These are phyloP conservation scores for Irpex sp. DNA, from an alignment of 1,284 basidiomycete genomes.

Conservation along the genomic window DNA sequence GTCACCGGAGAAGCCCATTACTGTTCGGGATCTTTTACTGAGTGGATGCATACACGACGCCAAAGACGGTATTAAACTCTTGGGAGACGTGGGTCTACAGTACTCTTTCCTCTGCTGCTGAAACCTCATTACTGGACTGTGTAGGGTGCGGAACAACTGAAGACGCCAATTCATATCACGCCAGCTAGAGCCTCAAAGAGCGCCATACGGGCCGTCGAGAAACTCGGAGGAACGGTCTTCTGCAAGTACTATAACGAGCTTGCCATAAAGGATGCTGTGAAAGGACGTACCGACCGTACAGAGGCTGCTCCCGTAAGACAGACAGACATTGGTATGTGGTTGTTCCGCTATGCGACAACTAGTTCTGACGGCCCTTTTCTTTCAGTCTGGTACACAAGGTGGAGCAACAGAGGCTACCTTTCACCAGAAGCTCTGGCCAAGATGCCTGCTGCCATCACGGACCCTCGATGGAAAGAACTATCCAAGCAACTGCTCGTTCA, in stretches of 20 bases:
- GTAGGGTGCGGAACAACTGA: conserved; percentile 67
- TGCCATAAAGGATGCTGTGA: conserved; percentile 78
- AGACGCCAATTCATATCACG: conserved; percentile 75
- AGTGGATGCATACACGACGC: conserved; percentile 88
- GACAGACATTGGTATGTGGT: conserved; percentile 74
- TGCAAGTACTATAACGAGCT: conserved; percentile 93
- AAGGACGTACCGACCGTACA: conserved; percentile 64
- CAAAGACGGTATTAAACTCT: conserved; percentile 88
- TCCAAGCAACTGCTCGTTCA: conserved; percentile 58
- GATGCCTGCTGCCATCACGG: conserved; percentile 49
- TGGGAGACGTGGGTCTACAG: conserved; percentile 70
- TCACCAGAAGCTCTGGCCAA: conserved; percentile 52
- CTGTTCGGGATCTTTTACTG: conserved; percentile 78
- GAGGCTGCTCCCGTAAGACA: conserved; percentile 81
- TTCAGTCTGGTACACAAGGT: conserved; percentile 76
- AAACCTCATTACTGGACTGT: not conserved
- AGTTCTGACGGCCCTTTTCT: conserved; percentile 2
- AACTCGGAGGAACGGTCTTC: conserved; percentile 78
- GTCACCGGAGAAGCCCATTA: conserved; percentile 81
- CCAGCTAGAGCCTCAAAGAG: conserved; percentile 85
- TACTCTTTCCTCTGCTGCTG: not conserved
- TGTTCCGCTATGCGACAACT: conserved; percentile 4
- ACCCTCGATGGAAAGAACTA: conserved; percentile 65
- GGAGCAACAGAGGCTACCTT: conserved; percentile 71
- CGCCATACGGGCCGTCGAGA: conserved; percentile 85